Conservation (phyloP, 108 stramenopile genomes). For the Nitzschia palea region DNA sequence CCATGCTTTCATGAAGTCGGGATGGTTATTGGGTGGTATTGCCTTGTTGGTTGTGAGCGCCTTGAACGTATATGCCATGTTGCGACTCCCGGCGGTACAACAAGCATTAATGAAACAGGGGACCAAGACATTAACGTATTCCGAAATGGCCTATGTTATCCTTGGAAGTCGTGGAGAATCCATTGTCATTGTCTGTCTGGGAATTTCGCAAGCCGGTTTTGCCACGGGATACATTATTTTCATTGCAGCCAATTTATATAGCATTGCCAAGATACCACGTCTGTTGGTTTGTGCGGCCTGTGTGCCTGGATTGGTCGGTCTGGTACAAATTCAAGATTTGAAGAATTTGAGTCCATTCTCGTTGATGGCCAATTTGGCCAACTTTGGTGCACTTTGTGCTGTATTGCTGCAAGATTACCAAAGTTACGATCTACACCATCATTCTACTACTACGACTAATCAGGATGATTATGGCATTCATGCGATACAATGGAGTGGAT, state of each 20-base stretch:
- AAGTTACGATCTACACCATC: conserved; percentile 35
- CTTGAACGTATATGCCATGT: conserved; percentile 74
- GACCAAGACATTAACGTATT: conserved; percentile 40
- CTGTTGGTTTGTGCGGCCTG: conserved; percentile 50
- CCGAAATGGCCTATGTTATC: conserved; percentile 58
- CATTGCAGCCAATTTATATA: conserved; percentile 71
- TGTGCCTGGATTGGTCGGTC: conserved; percentile 54
- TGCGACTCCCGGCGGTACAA: conserved; percentile 55
- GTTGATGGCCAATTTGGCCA: conserved; percentile 65
- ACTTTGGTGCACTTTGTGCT: conserved; percentile 53
- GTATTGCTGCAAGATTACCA: conserved; percentile 76
- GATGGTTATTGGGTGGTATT: conserved; percentile 63
- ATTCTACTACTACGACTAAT: not conserved
- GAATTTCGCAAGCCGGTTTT: conserved; percentile 73
- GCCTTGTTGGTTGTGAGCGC: conserved; percentile 46
- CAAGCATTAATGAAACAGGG: conserved; percentile 8
- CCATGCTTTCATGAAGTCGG: conserved; percentile 67
- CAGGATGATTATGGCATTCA: conserved; percentile 22
- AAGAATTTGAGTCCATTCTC: conserved; percentile 66
- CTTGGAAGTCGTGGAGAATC: conserved; percentile 56
- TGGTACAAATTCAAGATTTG: conserved; percentile 70
- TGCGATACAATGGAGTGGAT: conserved; percentile 42
- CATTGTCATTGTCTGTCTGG: conserved; percentile 68
- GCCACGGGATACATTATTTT: conserved; percentile 85
- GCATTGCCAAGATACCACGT: conserved; percentile 37